phyloP scores from a whole-genome alignment of 2,329 filamentous ascomycete genomes.

The Anisogramma anomala region DNA sequence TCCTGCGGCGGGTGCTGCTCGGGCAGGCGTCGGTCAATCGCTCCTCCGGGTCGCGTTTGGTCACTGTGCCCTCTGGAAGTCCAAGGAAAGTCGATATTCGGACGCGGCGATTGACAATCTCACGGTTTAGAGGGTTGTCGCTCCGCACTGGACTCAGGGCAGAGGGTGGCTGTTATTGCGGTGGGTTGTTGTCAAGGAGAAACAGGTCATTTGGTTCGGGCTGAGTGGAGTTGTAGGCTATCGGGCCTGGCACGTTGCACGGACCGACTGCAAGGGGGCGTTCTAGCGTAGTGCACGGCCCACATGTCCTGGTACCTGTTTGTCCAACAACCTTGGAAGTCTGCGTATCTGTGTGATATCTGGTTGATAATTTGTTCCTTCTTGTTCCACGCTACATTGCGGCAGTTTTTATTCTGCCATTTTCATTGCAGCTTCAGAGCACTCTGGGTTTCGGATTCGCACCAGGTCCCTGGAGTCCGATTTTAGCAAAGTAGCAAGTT shows the following conservation, averaged over 20 bases:
- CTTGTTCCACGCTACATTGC: too few relatives aligned
- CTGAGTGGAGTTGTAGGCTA: background rate
- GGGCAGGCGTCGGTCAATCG: conserved; percentile 2
- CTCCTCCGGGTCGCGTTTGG: background rate
- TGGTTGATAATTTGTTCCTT: too few relatives aligned
- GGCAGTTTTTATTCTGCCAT: too few relatives aligned
- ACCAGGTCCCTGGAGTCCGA: background rate
- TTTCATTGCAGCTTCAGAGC: too few relatives aligned
- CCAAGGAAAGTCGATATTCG: background rate
- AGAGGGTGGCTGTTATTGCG: background rate
- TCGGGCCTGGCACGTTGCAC: background rate
- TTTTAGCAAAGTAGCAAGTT: background rate
- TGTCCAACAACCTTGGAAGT: too few relatives aligned
- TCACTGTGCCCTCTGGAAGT: conserved; percentile 5
- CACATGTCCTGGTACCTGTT: too few relatives aligned
- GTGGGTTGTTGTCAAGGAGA: background rate
- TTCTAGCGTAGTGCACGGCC: too few relatives aligned
- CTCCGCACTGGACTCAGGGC: background rate
- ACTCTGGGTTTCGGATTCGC: background rate
- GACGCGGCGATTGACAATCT: conserved; percentile 1
- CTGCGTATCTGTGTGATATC: too few relatives aligned
- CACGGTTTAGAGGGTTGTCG: background rate
- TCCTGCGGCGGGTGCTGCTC: background rate
- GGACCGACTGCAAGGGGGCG: background rate
- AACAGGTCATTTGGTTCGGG: background rate